A percentile compares a stretch with the other conserved stretches of the same genome.
Conservation (phyloP, 305 asterid genomes). For the Solanum aculeatissimum region DNA sequence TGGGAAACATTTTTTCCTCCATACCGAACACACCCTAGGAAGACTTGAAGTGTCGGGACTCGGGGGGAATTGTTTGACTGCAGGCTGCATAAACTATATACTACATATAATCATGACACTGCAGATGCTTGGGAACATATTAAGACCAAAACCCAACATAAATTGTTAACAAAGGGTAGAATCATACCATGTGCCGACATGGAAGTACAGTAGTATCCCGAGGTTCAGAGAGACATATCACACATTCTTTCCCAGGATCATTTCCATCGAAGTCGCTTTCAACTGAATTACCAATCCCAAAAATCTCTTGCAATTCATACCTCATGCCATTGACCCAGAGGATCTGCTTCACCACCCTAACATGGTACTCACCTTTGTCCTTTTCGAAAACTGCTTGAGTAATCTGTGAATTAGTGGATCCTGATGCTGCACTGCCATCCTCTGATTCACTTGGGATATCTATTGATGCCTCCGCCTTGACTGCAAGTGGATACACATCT, state of each 20-base stretch:
- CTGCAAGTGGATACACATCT: constrained; percentile 73
- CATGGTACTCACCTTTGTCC: constrained; percentile 10
- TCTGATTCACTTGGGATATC: constrained; percentile 17
- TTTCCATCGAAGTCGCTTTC: constrained; percentile 77
- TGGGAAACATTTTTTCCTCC: neutral
- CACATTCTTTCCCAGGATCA: constrained; percentile 98
- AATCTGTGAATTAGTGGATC: constrained; percentile 11
- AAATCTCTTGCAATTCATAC: constrained; percentile 66
- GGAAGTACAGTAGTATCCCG: constrained; percentile 97
- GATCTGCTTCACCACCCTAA: constrained; percentile 14
- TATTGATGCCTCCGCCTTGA: constrained; percentile 77
- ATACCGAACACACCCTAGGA: neutral
- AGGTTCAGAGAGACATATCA: constrained; percentile 96
- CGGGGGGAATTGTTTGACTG: neutral
- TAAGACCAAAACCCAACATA: neutral
- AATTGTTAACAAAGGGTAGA: neutral
- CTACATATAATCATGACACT: neutral
- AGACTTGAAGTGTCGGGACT: neutral
- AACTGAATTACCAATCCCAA: constrained; percentile 83
- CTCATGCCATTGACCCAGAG: constrained; percentile 13
- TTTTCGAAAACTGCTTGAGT: constrained; percentile 17
- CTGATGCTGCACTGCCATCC: neutral
- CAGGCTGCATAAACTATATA: neutral
- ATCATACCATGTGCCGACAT: constrained; percentile 87
- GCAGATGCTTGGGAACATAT: neutral